Evolutionary conservation across 495 filamentous ascomycete genomes (phyloP).

Genomic region (Polyplosphaeria fusca): DNA sequence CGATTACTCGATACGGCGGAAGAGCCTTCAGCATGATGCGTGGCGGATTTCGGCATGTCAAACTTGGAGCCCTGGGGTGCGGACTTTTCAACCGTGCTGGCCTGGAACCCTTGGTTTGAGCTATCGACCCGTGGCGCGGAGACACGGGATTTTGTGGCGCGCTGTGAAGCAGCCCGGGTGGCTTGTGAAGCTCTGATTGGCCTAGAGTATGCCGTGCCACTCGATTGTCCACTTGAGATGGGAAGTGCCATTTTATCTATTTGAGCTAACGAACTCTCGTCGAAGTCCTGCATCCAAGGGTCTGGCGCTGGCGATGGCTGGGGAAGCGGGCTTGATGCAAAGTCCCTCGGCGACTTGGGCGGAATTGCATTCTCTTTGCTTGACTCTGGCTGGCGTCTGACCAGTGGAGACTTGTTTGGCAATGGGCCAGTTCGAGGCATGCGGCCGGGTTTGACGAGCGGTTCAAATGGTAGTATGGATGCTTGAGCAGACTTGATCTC

Average conservation of each 20-base stretch:
- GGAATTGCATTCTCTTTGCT: constrained; percentile 16
- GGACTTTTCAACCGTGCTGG: not conserved
- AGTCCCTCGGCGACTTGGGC: constrained; percentile 9
- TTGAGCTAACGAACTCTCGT: constrained; percentile 14
- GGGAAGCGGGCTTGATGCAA: constrained; percentile 16
- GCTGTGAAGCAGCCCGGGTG: not conserved
- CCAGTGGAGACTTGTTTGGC: constrained; percentile 6
- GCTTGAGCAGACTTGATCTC: too few species aligned
- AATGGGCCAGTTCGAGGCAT: not conserved
- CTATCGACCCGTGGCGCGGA: not conserved
- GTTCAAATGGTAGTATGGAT: too few species aligned
- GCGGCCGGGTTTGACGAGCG: constrained; percentile 4
- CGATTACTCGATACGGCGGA: not conserved
- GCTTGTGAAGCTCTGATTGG: not conserved
- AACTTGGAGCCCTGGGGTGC: not conserved
- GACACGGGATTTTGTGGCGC: not conserved
- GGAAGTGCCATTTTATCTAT: constrained; percentile 27
- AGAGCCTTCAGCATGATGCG: not conserved
- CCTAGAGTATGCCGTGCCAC: constrained; percentile 1
- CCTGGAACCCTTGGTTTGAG: not conserved
- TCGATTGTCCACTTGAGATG: constrained; percentile 16
- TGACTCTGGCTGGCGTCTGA: not conserved
- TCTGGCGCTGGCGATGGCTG: constrained; percentile 28
- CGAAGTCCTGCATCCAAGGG: constrained; percentile 16
- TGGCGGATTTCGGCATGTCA: not conserved